These are phyloP conservation scores for Cladosporium colombiae DNA, from an alignment of 2,329 filamentous ascomycete species.

Conservation along the genomic window DNA sequence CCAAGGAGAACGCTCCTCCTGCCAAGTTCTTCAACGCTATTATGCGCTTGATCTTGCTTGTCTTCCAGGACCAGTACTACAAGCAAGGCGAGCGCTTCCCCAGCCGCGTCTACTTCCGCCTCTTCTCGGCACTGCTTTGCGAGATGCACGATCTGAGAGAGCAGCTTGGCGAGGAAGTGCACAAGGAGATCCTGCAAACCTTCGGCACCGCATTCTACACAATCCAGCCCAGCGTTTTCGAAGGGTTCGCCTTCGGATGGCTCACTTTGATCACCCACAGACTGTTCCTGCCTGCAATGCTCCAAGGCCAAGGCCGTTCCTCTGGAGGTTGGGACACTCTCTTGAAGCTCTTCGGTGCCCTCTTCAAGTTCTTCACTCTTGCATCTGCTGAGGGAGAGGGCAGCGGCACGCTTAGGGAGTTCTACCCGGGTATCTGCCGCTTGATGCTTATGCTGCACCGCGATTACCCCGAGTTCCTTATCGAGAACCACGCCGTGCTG, in stretches of 20 bases:
- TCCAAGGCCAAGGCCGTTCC: conserved; percentile 50
- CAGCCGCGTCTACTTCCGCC: conserved; percentile 84
- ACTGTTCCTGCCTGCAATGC: conserved; percentile 75
- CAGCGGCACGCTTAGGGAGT: conserved; percentile 76
- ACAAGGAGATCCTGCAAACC: conserved; percentile 66
- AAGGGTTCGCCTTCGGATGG: conserved; percentile 85
- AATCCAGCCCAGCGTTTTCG: conserved; percentile 74
- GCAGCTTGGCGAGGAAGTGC: conserved; percentile 29
- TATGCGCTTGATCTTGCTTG: conserved; percentile 64
- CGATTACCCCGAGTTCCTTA: conserved; percentile 91
- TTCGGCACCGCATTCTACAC: conserved; percentile 71
- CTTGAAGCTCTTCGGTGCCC: conserved; percentile 58
- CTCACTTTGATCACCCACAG: conserved; percentile 79
- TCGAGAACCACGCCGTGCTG: conserved; percentile 80
- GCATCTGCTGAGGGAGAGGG: conserved; percentile 76
- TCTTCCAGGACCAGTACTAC: conserved; percentile 82
- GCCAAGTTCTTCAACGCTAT: conserved; percentile 19
- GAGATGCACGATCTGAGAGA: conserved; percentile 54
- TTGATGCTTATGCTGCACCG: conserved; percentile 84
- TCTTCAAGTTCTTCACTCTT: conserved; percentile 61
- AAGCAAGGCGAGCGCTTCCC: conserved; percentile 80
- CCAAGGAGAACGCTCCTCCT: conserved; percentile 12
- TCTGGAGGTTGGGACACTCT: conserved; percentile 71
- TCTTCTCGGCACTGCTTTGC: conserved; percentile 81
- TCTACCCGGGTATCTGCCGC: conserved; percentile 82